Base-by-base conservation (phyloP, 2,329 filamentous ascomycete genomes). In the Hysterium pulicare region DNA sequence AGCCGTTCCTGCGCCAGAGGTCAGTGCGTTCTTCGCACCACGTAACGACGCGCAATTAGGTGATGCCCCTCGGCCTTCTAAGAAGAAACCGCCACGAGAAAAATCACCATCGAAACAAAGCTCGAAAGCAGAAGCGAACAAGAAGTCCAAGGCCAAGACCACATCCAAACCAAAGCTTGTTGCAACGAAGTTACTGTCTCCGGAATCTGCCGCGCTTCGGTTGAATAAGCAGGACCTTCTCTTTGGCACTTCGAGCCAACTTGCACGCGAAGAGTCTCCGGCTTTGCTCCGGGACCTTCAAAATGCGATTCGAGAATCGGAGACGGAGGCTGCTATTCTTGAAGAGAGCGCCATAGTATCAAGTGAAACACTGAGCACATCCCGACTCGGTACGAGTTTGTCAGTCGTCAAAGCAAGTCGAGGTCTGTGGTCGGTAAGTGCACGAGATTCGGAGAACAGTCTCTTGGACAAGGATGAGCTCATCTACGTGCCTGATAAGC, bases 161-260 rank as follows among this genome's bases (percentile, higher is more conserved):
- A 44, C 49, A 19, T 50, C 57, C 8, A 61, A 62, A 37, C 37
- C 54, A 2, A 66, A 60, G 39, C 30, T 45, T 22, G 45, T 58
- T 5, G 55, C 56, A 9, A 58, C 62, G n/a, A 68, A 66, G 47
- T 42, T 70, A 5, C 57, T 69, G 10, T 67, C 64, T 10, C 67
- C 67, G 10, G 41, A 51, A 1, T 61, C 63, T 16, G 64, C 64
- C 9, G 36, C 51, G 4, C 31, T 47, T 23, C 48, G 54, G 24
- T 16, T 66, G 33, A 49, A 55, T 32, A 49, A 49, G 23, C 67
- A 70, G 44, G 59, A 67, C 19, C 40, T 70, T 7, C 49, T 69
- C 1, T 70, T 70, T 38, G 67, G 67, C 13, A 70, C 66, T 11
- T 68, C 66, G 2, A 69, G 66, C 45, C 67, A 70, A 43, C 53